Percentiles rank a stretch among this genome's conserved stretches.
Evolutionary conservation across 2,329 filamentous ascomycete genomes (phyloP).

Genomic region (Alternaria alternata): DNA sequence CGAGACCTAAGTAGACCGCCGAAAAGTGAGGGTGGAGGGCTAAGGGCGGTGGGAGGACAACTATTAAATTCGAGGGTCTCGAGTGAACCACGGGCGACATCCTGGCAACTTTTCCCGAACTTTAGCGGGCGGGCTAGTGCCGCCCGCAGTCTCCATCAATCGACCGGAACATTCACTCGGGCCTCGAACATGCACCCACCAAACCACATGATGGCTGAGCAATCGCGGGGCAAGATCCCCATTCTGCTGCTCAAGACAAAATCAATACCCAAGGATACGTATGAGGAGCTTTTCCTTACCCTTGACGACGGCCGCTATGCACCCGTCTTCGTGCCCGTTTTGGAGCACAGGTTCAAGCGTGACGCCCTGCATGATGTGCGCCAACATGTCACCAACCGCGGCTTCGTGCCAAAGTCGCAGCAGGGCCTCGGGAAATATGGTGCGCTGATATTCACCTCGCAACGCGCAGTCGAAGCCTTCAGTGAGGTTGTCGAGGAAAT

Average conservation of each 20-base stretch:
- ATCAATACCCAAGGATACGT: constrained; percentile 74
- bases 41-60: constrained; percentile 24
- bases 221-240: constrained; percentile 52
- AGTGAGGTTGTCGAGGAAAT: constrained; percentile 67
- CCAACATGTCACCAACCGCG: constrained; percentile 58
- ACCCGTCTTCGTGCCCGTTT: constrained; percentile 77
- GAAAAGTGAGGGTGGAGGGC: constrained; percentile 10
- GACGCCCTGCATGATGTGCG: constrained; percentile 65
- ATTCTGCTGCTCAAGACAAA: constrained; percentile 80
- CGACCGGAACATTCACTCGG: not conserved
- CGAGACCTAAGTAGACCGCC: constrained; percentile 12
- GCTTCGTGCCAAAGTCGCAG: constrained; percentile 42
- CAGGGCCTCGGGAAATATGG: constrained; percentile 62
- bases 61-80: constrained; percentile 36
- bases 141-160: constrained; percentile 16
- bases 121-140: constrained; percentile 20
- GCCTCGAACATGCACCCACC: constrained; percentile 17
- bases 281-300: constrained; percentile 71
- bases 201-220: constrained; percentile 34
- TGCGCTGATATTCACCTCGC: constrained; percentile 84
- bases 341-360: constrained; percentile 74
- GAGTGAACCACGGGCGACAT: constrained; percentile 25
- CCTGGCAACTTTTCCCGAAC: constrained; percentile 35
- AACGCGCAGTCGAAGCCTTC: constrained; percentile 83
- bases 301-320: constrained; percentile 60